Evolutionary conservation across 1,284 basidiomycete species (phyloP), one percentile per base, ranked within the genome.

Genomic region (Marasmius tenuissimus): DNA sequence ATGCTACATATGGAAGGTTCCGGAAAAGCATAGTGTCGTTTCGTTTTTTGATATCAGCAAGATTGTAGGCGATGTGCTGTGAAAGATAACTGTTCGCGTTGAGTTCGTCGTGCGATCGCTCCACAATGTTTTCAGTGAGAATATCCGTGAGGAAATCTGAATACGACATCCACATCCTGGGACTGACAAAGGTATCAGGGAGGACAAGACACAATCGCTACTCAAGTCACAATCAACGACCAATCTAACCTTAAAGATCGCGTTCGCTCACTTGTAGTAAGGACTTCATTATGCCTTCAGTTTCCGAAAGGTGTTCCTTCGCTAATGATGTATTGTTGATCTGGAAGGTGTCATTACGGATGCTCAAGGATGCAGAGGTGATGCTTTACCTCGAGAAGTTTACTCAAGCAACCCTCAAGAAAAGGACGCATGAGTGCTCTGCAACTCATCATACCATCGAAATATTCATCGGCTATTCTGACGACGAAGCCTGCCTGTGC

Each of bases 401-500:
- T 91, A 53, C 70, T 73, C 39, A 92, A 68, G 64, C 85, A 92
- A 7, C 86, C 85, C 22, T 92, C 89, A 1, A 85, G 79, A 61
- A 93, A 84, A 5, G 87, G 87, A 47, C 82, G 82, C 4, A 84
- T 78, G 56, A 93, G 77, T 1, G 88, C 83, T 12, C 91, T 84
- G 69, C 82, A 86, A 35, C 78, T 76, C n/a, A 88, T 75, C 71
- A 96, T 83, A 38, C 88, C 91, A 50, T 86, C 83, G 4, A 94
- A 75, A 72, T 93, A 94, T 68, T 94, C 92, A 65, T 94, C 91
- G 4, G 86, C 84, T 16, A 97, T 76, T 55, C 89, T 84, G 8
- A 85, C 83, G 11, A 96, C 77, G 69, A 97, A 96, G 0, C 90
- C 89, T 6, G 91, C 82, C 75, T 97, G 95, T 1, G 93, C 92